Evolutionary conservation across 2,329 filamentous ascomycete species (phyloP).

Genomic region (Scedosporium apiospermum): DNA sequence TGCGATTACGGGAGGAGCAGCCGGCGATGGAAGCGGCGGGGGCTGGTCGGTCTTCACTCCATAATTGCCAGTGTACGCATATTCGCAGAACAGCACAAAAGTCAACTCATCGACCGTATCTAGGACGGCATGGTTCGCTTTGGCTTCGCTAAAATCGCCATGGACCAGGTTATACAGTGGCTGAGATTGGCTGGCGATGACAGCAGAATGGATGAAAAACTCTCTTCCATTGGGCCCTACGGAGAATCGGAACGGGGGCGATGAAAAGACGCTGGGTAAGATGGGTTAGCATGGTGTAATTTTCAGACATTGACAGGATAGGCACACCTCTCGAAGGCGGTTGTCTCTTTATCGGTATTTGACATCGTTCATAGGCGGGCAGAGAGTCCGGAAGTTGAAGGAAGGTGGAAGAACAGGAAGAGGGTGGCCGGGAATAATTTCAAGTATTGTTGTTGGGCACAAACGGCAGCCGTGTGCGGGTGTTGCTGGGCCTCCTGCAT

Average conservation of each 20-base stretch:
- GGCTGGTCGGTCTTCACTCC: not conserved
- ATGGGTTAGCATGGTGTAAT: too few species aligned
- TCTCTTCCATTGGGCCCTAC: not conserved
- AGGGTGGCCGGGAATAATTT: too few species aligned
- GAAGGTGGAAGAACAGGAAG: too few species aligned
- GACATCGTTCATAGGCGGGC: too few species aligned
- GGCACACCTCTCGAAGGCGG: too few species aligned
- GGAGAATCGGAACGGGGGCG: not conserved
- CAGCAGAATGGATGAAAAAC: not conserved
- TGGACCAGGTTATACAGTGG: not conserved
- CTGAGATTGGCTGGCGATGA: not conserved
- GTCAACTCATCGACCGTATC: not conserved
- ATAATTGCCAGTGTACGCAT: not conserved
- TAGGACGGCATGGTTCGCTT: not conserved
- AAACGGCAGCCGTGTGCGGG: too few species aligned
- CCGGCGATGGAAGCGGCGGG: too few species aligned
- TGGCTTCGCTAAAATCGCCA: not conserved
- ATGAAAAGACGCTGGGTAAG: not conserved
- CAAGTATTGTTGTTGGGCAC: too few species aligned
- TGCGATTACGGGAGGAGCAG: not conserved
- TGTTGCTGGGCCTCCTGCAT: too few species aligned
- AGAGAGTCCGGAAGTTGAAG: too few species aligned
- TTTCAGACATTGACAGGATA: too few species aligned
- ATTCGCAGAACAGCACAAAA: not conserved
- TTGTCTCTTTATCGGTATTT: too few species aligned